These are phyloP conservation scores for Trametes hirsuta DNA, from an alignment of 1,284 basidiomycete genomes.

Conservation along the genomic window DNA sequence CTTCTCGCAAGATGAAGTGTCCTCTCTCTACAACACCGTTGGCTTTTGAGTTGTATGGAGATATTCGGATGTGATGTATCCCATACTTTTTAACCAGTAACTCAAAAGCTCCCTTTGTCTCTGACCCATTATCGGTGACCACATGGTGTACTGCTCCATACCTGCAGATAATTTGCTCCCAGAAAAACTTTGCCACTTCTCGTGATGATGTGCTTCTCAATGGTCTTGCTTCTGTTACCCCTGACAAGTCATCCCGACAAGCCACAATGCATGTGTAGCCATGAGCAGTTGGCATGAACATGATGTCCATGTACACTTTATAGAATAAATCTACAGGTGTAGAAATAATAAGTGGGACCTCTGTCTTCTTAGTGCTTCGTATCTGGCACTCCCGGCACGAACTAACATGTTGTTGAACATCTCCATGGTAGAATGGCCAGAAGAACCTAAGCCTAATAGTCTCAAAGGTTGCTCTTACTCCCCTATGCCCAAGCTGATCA, in stretches of 20 bases:
- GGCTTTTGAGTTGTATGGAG: conserved; percentile 17
- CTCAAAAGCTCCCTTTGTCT: too few relatives aligned
- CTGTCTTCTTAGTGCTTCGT: background rate
- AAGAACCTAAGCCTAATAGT: background rate
- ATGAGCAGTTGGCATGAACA: conserved; percentile 15
- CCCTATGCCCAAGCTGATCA: conserved; percentile 29
- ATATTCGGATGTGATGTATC: conserved; percentile 16
- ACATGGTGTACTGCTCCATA: background rate
- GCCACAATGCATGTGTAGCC: conserved; percentile 10
- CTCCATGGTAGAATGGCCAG: background rate
- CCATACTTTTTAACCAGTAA: conserved; percentile 2
- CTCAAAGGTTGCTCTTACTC: conserved; percentile 20
- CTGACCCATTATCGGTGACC: conserved; percentile 1
- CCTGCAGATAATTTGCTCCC: conserved; percentile 5
- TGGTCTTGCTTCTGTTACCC: background rate
- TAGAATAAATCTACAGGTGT: too few relatives aligned
- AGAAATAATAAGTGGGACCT: conserved; percentile 7
- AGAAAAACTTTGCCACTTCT: conserved; percentile 2
- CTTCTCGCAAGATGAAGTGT: conserved; percentile 16
- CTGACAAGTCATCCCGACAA: conserved; percentile 7
- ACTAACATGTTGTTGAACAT: background rate
- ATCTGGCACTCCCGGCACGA: conserved; percentile 16
- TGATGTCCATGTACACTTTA: conserved; percentile 20
- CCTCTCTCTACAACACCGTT: too few relatives aligned
- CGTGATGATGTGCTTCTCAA: background rate